Conservation (phyloP, 148 eudicot genomes). For the Hydrangea macrophylla region DNA sequence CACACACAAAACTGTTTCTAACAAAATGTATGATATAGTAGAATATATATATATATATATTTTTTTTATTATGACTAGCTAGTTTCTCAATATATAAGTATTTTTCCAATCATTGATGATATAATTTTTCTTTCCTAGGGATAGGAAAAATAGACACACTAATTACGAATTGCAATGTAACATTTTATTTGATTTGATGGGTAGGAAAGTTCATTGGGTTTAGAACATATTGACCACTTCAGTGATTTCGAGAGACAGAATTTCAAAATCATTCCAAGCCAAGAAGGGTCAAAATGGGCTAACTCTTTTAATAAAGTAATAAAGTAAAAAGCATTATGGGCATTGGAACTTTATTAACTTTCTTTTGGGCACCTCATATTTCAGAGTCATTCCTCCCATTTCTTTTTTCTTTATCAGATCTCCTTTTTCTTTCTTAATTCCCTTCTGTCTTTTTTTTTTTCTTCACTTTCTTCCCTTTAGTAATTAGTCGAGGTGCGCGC, state of each 20-base stretch:
- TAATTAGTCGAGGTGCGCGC: no score
- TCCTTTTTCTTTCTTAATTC: not conserved
- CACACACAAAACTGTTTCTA: no score
- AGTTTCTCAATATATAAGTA: no score
- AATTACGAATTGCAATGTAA: no score
- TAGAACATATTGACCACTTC: not conserved
- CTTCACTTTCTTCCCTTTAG: not conserved
- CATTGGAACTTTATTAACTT: conserved; percentile 1
- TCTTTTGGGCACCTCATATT: not conserved
- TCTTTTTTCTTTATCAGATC: not conserved
- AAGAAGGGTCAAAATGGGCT: not conserved
- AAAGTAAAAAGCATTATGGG: not conserved
- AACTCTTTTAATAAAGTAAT: conserved; percentile 6
- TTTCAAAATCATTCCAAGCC: not conserved
- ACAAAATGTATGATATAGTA: no score
- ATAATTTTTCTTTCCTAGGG: no score
- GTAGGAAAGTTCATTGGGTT: no score
- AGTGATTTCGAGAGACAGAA: no score
- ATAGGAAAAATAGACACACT: no score
- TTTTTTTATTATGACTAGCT: not conserved
- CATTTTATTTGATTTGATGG: no score
- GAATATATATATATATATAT: not conserved
- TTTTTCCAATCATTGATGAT: no score
- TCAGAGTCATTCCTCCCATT: not conserved
- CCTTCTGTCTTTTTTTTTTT: not conserved